These are phyloP conservation scores for Xylariaceae sp. DNA, from an alignment of 2,329 filamentous ascomycete species.

Conservation along the genomic window DNA sequence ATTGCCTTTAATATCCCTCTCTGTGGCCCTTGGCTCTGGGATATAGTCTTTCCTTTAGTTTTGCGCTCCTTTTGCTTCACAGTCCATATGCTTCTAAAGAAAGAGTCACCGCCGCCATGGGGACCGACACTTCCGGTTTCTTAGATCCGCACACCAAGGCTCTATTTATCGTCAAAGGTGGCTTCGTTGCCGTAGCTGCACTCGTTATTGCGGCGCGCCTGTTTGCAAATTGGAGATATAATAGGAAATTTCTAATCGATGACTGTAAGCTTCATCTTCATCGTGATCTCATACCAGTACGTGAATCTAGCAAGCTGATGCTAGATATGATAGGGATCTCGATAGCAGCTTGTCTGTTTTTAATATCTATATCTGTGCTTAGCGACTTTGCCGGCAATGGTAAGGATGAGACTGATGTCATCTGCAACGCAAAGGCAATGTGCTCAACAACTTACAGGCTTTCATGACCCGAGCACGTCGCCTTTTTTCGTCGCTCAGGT, in stretches of 20 bases:
- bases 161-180: constrained; percentile 12
- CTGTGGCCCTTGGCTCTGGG: too few species aligned
- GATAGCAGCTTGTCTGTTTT: constrained; percentile 14
- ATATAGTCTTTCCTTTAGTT: too few species aligned
- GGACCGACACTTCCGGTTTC: too few species aligned
- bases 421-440: neutral
- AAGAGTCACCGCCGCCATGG: too few species aligned
- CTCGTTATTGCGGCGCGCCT: constrained; percentile 13
- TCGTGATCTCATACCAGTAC: too few species aligned
- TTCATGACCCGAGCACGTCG: constrained; percentile 9
- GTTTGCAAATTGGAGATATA: constrained; percentile 16
- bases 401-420: neutral
- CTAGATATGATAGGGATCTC: constrained; percentile 9
- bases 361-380: constrained; percentile 8
- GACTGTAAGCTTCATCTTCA: constrained; percentile 15
- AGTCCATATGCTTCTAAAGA: too few species aligned
- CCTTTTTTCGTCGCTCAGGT: constrained; percentile 14
- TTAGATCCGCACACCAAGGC: too few species aligned
- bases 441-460: constrained; percentile 11
- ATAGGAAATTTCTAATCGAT: constrained; percentile 12
- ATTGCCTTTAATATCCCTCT: too few species aligned
- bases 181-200: constrained; percentile 9
- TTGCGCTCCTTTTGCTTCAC: too few species aligned
- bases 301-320: neutral
- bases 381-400: constrained; percentile 15